These are phyloP conservation scores for Lolium perenne DNA, from an alignment of 176 grass and related monocot species.

Conservation along the genomic window DNA sequence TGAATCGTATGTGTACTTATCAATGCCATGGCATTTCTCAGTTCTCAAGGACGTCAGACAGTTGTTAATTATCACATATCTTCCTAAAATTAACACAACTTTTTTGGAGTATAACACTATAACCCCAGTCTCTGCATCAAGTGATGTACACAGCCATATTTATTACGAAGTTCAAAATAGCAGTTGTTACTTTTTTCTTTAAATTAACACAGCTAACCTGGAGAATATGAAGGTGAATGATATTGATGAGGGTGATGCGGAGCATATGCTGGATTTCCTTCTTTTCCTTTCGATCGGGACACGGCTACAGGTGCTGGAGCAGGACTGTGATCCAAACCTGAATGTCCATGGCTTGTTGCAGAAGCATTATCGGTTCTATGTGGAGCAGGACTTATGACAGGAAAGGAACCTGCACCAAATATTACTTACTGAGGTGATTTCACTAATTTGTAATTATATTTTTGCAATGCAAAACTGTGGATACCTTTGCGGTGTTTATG, in stretches of 20 bases:
- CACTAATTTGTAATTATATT: slow-evolving; percentile 21
- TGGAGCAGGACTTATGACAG: slow-evolving; percentile 64
- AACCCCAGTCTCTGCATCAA: too few species aligned
- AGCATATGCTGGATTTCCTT: slow-evolving; percentile 56
- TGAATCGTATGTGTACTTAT: slow-evolving; percentile 9
- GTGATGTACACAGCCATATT: too few species aligned
- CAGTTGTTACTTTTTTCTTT: not conserved
- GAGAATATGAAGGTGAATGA: slow-evolving; percentile 48
- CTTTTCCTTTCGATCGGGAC: slow-evolving; percentile 52
- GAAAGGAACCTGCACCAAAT: slow-evolving; percentile 61
- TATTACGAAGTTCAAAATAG: too few species aligned
- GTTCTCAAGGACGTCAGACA: not conserved
- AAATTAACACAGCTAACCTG: slow-evolving; percentile 49
- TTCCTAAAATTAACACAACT: slow-evolving; percentile 20
- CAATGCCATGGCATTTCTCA: slow-evolving; percentile 28
- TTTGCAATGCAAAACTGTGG: not conserved
- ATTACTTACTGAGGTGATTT: slow-evolving; percentile 30
- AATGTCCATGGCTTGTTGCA: slow-evolving; percentile 52
- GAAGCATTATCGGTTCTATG: slow-evolving; percentile 54
- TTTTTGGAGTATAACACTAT: slow-evolving; percentile 52
- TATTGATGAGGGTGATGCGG: slow-evolving; percentile 45
- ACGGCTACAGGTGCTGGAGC: slow-evolving; percentile 57
- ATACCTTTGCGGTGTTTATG: slow-evolving; percentile 50
- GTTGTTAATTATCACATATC: not conserved
- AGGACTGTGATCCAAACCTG: slow-evolving; percentile 51